phyloP scores from a whole-genome alignment of 768 basidiomycete genomes.

The Kwoniella newhampshirensis region DNA sequence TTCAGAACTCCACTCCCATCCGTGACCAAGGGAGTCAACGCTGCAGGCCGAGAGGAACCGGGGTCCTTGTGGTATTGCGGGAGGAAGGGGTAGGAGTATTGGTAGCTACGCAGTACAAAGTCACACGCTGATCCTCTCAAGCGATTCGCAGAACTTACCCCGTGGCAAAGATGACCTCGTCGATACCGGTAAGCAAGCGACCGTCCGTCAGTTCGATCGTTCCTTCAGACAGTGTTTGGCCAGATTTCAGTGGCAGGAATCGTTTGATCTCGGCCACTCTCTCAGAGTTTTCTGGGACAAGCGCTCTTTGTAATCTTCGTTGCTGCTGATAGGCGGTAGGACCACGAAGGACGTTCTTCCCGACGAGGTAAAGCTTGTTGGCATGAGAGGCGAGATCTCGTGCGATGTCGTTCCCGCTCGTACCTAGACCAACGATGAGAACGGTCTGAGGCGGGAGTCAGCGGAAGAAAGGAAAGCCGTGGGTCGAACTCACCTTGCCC shows the following conservation, averaged over 20 bases:
- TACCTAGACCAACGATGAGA: slow-evolving; percentile 57
- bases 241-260: slow-evolving; percentile 47
- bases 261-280: slow-evolving; percentile 54
- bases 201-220: slow-evolving; percentile 55
- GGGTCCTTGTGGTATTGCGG: slow-evolving; percentile 53
- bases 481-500: slow-evolving; percentile 45
- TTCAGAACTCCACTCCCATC: slow-evolving; percentile 57
- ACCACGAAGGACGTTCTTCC: slow-evolving; percentile 22
- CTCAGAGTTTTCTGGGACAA: slow-evolving; percentile 44
- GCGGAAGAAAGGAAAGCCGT: slow-evolving; percentile 16
- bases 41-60: background rate
- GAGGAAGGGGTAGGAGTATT: slow-evolving; percentile 57
- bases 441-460: slow-evolving; percentile 45
- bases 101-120: slow-evolving; percentile 23
- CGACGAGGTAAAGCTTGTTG: slow-evolving; percentile 54
- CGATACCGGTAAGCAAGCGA: slow-evolving; percentile 54
- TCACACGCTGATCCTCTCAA: too few relatives aligned
- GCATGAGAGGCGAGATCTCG: slow-evolving; percentile 49
- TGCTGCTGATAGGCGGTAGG: slow-evolving; percentile 25
- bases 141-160: too few relatives aligned
- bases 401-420: slow-evolving; percentile 55
- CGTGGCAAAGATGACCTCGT: slow-evolving; percentile 55
- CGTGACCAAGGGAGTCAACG: slow-evolving; percentile 47
- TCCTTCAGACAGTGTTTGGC: slow-evolving; percentile 45
- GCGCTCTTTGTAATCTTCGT: slow-evolving; percentile 23